These are phyloP conservation scores for Sclerotinia trifoliorum DNA, from an alignment of 2,329 filamentous ascomycete species.

Conservation along the genomic window DNA sequence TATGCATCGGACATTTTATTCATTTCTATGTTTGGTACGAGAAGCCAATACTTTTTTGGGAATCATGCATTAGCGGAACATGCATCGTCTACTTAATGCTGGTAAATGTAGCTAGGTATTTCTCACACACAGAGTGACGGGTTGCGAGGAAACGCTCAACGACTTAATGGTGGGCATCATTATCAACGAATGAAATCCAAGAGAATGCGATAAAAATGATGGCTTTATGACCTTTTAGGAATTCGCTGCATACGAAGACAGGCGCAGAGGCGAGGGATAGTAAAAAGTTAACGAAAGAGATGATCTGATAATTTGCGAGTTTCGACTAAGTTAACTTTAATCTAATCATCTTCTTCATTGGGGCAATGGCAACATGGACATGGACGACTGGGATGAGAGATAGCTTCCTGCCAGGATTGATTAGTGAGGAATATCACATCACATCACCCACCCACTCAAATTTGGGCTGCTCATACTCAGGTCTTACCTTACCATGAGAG, in stretches of 20 bases:
- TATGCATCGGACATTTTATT: slow-evolving; percentile 21
- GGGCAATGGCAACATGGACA: neutral
- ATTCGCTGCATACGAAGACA: neutral
- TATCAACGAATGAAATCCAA: neutral
- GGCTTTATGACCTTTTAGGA: neutral
- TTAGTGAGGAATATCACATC: neutral
- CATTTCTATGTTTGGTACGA: neutral
- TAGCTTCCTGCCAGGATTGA: neutral
- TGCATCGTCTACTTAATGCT: neutral
- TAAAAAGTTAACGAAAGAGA: neutral
- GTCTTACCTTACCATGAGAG: slow-evolving; percentile 1
- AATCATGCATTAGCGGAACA: slow-evolving; percentile 7
- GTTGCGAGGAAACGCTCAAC: neutral
- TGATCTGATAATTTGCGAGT: slow-evolving; percentile 1
- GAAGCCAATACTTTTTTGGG: neutral
- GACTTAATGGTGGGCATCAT: neutral
- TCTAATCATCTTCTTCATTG: neutral
- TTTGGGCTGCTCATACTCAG: neutral
- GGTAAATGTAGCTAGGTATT: neutral
- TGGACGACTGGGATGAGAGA: neutral
- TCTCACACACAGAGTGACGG: neutral
- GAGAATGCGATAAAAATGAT: neutral
- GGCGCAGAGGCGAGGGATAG: neutral
- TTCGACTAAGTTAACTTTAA: slow-evolving; percentile 7
- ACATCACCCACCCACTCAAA: neutral